A percentile compares a stretch with the other conserved stretches of the same genome.
phyloP scores from a whole-genome alignment of 208 protist genomes.

The Crithidia bombi region DNA sequence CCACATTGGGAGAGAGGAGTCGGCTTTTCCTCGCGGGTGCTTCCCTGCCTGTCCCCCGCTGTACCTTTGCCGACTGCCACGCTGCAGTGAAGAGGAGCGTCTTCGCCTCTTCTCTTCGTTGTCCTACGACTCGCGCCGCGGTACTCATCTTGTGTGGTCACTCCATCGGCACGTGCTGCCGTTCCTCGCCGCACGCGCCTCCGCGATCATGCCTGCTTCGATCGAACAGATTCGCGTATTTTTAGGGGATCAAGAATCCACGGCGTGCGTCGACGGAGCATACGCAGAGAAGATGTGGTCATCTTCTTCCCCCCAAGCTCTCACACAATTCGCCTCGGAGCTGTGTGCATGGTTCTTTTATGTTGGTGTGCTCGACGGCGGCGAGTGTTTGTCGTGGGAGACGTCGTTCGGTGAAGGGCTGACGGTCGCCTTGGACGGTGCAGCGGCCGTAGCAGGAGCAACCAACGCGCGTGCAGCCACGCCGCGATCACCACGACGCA shows the following conservation, averaged over 20 bases:
- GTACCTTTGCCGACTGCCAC: conserved; percentile 11
- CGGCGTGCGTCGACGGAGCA: not conserved
- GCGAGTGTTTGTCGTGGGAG: conserved; percentile 5
- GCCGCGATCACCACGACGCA: not conserved
- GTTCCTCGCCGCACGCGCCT: conserved; percentile 16
- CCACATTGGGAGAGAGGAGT: too few relatives aligned
- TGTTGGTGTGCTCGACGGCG: conserved; percentile 10
- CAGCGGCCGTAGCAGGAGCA: not conserved
- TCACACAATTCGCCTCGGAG: conserved; percentile 20
- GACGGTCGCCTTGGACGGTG: not conserved
- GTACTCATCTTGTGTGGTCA: conserved; percentile 9
- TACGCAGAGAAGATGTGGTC: not conserved
- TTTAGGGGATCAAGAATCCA: conserved; percentile 8
- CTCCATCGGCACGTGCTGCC: conserved; percentile 21
- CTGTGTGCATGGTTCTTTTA: conserved; percentile 24
- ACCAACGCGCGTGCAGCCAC: not conserved
- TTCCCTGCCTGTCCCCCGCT: not conserved
- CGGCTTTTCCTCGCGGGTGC: too few relatives aligned
- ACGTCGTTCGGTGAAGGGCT: not conserved
- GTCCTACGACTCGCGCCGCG: not conserved
- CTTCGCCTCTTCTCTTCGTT: conserved; percentile 4
- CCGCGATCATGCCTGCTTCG: conserved; percentile 5
- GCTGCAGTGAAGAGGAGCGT: not conserved
- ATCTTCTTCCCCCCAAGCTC: not conserved
- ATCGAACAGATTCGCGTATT: conserved; percentile 4